Evolutionary conservation across 495 filamentous ascomycete genomes (phyloP).

Genomic region (Podospora sp.): DNA sequence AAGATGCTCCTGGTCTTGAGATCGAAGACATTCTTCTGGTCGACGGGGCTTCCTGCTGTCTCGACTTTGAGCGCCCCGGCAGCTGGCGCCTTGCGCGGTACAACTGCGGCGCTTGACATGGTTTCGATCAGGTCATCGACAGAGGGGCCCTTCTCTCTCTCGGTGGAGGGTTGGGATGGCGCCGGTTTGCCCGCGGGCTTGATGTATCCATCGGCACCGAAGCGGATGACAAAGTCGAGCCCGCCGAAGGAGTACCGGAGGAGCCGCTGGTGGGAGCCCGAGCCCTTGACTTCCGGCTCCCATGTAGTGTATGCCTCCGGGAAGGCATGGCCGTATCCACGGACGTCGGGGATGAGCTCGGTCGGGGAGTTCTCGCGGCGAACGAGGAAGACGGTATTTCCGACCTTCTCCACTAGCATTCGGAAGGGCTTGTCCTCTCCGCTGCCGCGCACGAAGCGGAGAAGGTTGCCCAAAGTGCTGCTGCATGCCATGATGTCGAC

Average conservation of each 20-base stretch:
- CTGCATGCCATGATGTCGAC: constrained; percentile 66
- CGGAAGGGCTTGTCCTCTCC: constrained; percentile 52
- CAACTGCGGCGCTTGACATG: constrained; percentile 5
- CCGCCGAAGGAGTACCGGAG: constrained; percentile 61
- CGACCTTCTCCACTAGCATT: constrained; percentile 61
- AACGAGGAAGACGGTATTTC: constrained; percentile 64
- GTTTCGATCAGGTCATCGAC: constrained; percentile 14
- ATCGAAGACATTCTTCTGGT: constrained; percentile 62
- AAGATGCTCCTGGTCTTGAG: constrained; percentile 63
- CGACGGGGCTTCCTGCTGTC: constrained; percentile 30
- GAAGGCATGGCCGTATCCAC: constrained; percentile 67
- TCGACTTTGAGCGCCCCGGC: constrained; percentile 21
- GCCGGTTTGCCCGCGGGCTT: neutral
- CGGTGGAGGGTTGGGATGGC: neutral
- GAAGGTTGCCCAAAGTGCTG: constrained; percentile 58
- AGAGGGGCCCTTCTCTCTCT: neutral
- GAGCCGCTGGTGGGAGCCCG: constrained; percentile 64
- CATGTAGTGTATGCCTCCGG: constrained; percentile 66
- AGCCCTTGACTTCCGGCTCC: constrained; percentile 50
- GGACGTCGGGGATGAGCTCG: constrained; percentile 52
- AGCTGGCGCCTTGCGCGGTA: neutral
- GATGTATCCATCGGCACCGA: constrained; percentile 63
- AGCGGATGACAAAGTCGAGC: constrained; percentile 58
- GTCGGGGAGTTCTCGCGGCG: constrained; percentile 60
- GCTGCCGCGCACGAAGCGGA: constrained; percentile 55